Conservation (phyloP, 768 basidiomycete genomes). For the Asterophora lycoperdoides region DNA sequence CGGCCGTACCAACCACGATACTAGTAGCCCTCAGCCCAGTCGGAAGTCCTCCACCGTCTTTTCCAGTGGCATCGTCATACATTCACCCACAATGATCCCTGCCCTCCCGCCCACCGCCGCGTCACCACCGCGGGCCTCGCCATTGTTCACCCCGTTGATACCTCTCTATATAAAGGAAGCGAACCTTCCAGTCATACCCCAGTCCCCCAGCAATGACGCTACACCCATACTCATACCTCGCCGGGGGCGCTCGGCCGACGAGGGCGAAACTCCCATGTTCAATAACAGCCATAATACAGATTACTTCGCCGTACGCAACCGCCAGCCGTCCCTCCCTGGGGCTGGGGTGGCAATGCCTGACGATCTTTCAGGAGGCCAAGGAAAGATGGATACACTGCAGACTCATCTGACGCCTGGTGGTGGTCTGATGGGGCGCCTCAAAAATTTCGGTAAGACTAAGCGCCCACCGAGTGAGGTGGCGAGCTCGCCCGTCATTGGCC, state of each 20-base stretch:
- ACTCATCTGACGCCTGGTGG: constrained; percentile 51
- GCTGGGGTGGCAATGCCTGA: constrained; percentile 38
- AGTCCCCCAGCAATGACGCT: constrained; percentile 34
- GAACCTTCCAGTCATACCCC: constrained; percentile 35
- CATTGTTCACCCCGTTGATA: constrained; percentile 59
- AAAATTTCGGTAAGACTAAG: constrained; percentile 62
- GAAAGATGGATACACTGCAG: constrained; percentile 29
- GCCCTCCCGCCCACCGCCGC: constrained; percentile 52
- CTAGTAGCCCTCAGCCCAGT: constrained; percentile 24
- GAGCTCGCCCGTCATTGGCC: constrained; percentile 23
- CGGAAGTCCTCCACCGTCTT: constrained; percentile 17
- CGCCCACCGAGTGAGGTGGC: constrained; percentile 32
- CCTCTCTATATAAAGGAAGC: constrained; percentile 34
- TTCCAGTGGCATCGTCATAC: constrained; percentile 46
- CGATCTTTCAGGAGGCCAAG: constrained; percentile 42
- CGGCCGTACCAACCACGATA: constrained; percentile 12
- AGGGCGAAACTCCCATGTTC: constrained; percentile 13
- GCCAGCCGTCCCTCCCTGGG: constrained; percentile 41
- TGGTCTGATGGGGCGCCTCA: constrained; percentile 77
- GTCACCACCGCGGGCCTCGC: constrained; percentile 42
- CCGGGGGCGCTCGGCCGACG: constrained; percentile 42
- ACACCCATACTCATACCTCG: constrained; percentile 26
- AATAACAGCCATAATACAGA: constrained; percentile 35
- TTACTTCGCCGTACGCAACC: constrained; percentile 47
- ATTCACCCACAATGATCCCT: constrained; percentile 62